Conservation (phyloP, 2,329 filamentous ascomycete species). For the Arthroderma sp. region DNA sequence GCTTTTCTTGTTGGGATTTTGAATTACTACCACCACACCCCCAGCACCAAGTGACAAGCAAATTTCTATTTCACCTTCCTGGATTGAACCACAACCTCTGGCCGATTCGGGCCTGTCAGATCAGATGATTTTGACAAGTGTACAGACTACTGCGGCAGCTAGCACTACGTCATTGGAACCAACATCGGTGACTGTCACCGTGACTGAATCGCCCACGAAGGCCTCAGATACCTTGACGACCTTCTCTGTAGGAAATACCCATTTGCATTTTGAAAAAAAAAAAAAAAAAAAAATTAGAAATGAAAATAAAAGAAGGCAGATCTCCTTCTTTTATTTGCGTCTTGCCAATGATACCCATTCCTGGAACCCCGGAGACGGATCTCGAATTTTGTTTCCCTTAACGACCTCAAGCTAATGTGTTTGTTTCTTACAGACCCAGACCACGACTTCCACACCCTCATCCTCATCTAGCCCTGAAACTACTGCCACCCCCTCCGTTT, state of each 20-base stretch:
- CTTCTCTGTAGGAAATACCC: not conserved
- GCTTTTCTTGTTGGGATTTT: not conserved
- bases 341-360: not conserved
- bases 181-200: conserved; percentile 4
- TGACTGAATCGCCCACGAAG: conserved; percentile 4
- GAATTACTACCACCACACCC: not conserved
- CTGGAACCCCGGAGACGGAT: not conserved
- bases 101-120: not conserved
- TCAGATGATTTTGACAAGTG: conserved; percentile 5
- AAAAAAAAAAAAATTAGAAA: no score
- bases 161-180: not conserved
- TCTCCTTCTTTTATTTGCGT: not conserved
- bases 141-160: conserved; percentile 1
- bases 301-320: not conserved
- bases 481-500: conserved; percentile 6
- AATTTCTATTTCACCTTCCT: not conserved
- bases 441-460: conserved; percentile 7
- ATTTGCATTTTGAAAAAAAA: not conserved
- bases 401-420: not conserved
- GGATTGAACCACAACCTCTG: no score
- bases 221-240: not conserved
- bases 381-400: not conserved
- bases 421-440: not conserved
- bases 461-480: not conserved
- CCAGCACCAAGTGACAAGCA: not conserved